Evolutionary conservation across 768 basidiomycete genomes (phyloP).

Genomic region (Russula sp.): DNA sequence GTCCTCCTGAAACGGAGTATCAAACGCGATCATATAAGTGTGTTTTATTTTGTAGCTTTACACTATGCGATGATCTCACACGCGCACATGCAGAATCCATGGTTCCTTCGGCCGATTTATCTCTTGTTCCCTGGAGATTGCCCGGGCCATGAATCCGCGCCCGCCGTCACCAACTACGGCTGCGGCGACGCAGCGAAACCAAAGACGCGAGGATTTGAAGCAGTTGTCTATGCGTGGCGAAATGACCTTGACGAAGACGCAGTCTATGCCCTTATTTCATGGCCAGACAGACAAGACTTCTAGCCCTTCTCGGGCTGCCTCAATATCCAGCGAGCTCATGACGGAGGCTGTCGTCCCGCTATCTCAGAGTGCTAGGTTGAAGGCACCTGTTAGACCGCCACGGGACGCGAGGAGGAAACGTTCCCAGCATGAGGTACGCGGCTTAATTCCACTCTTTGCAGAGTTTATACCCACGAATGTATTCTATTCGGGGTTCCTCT

Average conservation of each 20-base stretch:
- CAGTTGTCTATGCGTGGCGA: constrained; percentile 77
- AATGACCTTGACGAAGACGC: constrained; percentile 56
- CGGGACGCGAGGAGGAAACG: constrained; percentile 55
- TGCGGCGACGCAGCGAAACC: constrained; percentile 80
- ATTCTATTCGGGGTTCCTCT: constrained; percentile 7
- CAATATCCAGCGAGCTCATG: constrained; percentile 45
- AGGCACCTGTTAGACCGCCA: constrained; percentile 61
- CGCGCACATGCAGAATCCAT: constrained; percentile 65
- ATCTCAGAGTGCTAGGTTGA: constrained; percentile 31
- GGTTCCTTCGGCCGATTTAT: constrained; percentile 92
- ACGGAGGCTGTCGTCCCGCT: constrained; percentile 10
- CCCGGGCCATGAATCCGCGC: constrained; percentile 94
- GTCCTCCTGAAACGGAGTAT: constrained; percentile 99
- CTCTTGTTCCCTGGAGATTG: constrained; percentile 92
- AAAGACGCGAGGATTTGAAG: constrained; percentile 79
- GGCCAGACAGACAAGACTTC: constrained; percentile 39
- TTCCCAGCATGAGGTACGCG: constrained; percentile 33
- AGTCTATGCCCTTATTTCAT: constrained; percentile 39
- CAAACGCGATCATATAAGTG: constrained; percentile 85
- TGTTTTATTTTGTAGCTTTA: constrained; percentile 34
- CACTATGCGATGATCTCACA: background rate
- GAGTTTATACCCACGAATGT: background rate
- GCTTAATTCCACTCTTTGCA: background rate
- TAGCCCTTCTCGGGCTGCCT: constrained; percentile 44
- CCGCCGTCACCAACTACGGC: constrained; percentile 89